Evolutionary conservation across 495 filamentous ascomycete genomes (phyloP), one percentile per base, ranked within the genome.

Genomic region (Emericellopsis terricola): DNA sequence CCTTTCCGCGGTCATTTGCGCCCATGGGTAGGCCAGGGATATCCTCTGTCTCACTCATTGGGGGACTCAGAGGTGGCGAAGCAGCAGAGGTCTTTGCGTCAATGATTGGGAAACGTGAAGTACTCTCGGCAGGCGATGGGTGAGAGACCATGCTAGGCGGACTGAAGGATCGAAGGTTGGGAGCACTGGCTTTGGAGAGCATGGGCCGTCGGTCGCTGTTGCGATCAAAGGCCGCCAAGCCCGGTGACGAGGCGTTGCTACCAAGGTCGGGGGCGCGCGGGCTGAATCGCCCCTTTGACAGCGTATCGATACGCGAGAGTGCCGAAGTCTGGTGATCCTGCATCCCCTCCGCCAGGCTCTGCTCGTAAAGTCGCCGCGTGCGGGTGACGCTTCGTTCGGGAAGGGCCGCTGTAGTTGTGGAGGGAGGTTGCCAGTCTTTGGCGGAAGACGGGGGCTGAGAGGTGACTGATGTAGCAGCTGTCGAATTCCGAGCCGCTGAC

Each of bases 381-480:
- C 84, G 80, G 5, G 74, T 75, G 23, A 64, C 56, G 6, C 54
- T 60, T 32, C 68, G 63, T 33, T 67, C 68, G 6, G 6, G 23
- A 11, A 26, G 11, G 11, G 23, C 11, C 6, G 23, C 23, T 11
- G 48, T 45, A 23, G 36, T 40, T 19, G 42, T 45, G 23, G 52
- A 48, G n/a, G 59, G 46, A 1, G 53, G 40, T 29, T 58, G 63
- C 46, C 44, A 41, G 41, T 68, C 46, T 51, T 62, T 60, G 41
- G 64, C 15, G 4, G 63, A 64, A 4, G 56, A 53, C 2, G 73
- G 59, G 9, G 61, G 62, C 36, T 82, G 73, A 10, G 86, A 94
- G n/a, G 77, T 73, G 36, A 93, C 62, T 0, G 89, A 97, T 3
- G 87, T 96, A 4, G 86, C 89, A 26, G 83, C 85, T 13, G 89